phyloP scores from a whole-genome alignment of 2,329 filamentous ascomycete species.

The Aspergillus hortae region DNA sequence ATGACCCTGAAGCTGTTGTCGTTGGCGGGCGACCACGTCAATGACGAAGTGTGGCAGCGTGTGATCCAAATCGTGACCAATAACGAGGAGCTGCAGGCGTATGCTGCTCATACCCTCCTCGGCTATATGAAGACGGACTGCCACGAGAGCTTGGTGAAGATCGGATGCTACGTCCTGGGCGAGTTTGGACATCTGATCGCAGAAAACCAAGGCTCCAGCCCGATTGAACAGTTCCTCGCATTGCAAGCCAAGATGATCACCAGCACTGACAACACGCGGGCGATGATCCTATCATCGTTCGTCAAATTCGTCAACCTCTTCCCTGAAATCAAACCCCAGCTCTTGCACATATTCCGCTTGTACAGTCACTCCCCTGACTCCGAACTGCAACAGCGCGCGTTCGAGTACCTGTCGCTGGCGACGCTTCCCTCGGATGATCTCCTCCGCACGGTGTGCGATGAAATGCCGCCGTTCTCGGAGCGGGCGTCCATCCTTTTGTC shows the following conservation, averaged over 20 bases:
- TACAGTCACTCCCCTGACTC: slow-evolving; percentile 95
- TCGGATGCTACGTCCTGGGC: slow-evolving; percentile 90
- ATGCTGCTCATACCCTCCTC: slow-evolving; percentile 88
- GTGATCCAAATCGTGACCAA: slow-evolving; percentile 99
- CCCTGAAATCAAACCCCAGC: slow-evolving; percentile 94
- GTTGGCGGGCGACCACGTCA: slow-evolving; percentile 96
- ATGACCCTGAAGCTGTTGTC: slow-evolving; percentile 91
- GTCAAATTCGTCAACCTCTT: slow-evolving; percentile 98
- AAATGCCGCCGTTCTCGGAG: slow-evolving; percentile 98
- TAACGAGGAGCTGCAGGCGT: slow-evolving; percentile 96
- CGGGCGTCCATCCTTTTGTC: slow-evolving; percentile 88
- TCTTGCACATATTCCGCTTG: slow-evolving; percentile 82
- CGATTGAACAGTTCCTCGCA: slow-evolving; percentile 94
- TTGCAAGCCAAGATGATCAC: slow-evolving; percentile 84
- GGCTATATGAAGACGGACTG: slow-evolving; percentile 91
- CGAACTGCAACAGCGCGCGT: slow-evolving; percentile 92
- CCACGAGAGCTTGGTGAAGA: slow-evolving; percentile 96
- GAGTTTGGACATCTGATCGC: slow-evolving; percentile 97
- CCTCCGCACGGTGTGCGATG: slow-evolving; percentile 88
- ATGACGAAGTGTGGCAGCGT: slow-evolving; percentile 97
- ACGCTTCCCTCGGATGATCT: slow-evolving; percentile 86
- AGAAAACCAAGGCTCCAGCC: slow-evolving; percentile 85
- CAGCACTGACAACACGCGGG: slow-evolving; percentile 83
- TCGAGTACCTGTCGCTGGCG: slow-evolving; percentile 86
- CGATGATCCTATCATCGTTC: slow-evolving; percentile 92